A percentile compares a stretch with the other conserved stretches of the same genome.
Conservation (phyloP, 116 monocot species). For the Iris pallida region DNA sequence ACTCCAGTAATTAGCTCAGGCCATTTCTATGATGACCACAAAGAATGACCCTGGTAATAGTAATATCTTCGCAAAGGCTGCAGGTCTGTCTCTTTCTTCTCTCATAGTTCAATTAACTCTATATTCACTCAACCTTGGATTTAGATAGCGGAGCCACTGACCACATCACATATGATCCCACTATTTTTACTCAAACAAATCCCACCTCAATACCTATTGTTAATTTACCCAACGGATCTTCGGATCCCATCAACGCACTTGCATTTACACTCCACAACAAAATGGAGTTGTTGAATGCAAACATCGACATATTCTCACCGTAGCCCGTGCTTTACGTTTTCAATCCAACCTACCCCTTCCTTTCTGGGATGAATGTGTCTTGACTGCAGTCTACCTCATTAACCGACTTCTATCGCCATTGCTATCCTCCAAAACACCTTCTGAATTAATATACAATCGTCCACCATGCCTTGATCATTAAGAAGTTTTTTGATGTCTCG, state of each 20-base stretch:
- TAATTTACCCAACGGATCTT: background rate
- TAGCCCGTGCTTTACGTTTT: background rate
- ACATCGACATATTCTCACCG: background rate
- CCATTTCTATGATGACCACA: background rate
- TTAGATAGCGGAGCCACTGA: slow-evolving; percentile 6
- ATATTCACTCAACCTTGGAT: background rate
- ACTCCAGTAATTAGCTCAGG: background rate
- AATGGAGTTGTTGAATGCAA: background rate
- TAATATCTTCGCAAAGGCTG: background rate
- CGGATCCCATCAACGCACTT: background rate
- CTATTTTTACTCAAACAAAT: background rate
- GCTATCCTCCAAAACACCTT: background rate
- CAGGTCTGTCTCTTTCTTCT: background rate
- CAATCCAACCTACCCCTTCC: background rate
- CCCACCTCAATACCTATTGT: background rate
- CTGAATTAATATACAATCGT: background rate
- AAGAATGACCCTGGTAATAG: background rate
- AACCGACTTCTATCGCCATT: background rate
- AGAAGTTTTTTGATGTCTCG: background rate
- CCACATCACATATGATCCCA: background rate
- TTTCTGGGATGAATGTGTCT: background rate
- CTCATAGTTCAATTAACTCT: slow-evolving; percentile 2
- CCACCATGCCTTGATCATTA: background rate
- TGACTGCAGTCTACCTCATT: background rate
- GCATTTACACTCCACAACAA: background rate